phyloP scores from a whole-genome alignment of 352 stramenopile genomes.

The Pythium coloratum region DNA sequence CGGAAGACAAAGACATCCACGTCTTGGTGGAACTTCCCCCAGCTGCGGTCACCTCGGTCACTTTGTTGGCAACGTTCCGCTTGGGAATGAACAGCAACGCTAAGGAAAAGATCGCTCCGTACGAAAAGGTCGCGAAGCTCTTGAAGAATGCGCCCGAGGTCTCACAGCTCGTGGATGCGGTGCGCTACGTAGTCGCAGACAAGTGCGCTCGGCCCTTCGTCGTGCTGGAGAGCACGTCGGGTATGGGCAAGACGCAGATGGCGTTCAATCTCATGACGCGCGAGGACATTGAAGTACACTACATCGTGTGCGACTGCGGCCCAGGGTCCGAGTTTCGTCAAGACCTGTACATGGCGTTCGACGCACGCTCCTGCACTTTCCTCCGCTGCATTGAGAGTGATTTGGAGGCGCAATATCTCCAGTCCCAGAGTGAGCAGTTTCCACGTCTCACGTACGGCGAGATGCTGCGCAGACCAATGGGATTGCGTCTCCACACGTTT shows the following conservation, averaged over 20 bases:
- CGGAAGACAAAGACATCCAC: neutral
- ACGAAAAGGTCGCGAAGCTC: neutral
- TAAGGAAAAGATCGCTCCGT: neutral
- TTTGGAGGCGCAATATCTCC: neutral
- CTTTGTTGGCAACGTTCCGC: too few species aligned
- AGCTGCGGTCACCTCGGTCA: too few species aligned
- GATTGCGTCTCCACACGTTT: neutral
- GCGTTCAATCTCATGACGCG: constrained; percentile 25
- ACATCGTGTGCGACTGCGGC: constrained; percentile 8
- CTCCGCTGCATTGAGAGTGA: neutral
- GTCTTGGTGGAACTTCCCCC: neutral
- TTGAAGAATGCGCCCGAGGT: neutral
- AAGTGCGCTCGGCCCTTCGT: constrained; percentile 1
- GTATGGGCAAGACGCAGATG: constrained; percentile 30
- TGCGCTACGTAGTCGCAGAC: neutral
- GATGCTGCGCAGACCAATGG: neutral
- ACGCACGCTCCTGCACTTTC: neutral
- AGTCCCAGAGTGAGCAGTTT: neutral
- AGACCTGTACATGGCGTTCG: neutral
- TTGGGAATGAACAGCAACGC: neutral
- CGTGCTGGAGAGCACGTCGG: constrained; percentile 21
- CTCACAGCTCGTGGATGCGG: neutral
- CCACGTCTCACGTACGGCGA: neutral
- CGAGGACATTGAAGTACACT: constrained; percentile 6
- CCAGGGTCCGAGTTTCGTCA: neutral